Base-by-base conservation (phyloP, 192 early-diverging fungal species). In the Coemansia sp. region DNA sequence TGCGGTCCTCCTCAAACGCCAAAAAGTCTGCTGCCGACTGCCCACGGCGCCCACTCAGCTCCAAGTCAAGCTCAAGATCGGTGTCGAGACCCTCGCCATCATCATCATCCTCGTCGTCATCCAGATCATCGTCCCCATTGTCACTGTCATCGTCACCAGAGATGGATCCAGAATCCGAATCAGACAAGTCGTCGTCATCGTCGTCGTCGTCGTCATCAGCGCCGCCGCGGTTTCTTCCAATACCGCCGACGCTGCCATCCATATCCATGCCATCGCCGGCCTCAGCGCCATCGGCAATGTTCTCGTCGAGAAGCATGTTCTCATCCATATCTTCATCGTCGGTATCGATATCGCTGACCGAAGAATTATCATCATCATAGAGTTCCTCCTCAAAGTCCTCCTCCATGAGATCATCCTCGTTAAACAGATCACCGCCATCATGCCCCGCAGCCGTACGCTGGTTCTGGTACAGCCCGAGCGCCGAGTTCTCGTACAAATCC, bases 311-410 rank as follows among this genome's bases (percentile, higher is more conserved):
- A 46, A 77, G 61, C 59, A 83, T 68, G 19, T 70, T 76, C 68
- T 61, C 89, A 79, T 61, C 84, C 80, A 67, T 93, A 87, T 51
- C 88, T 87, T 60, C 89, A 21, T 94, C 90, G 38, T 94, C 89
- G 17, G 87, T 89, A 48, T 88, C 86, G 11, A 95, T 87, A 64
- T 94, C 93, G 41, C 85, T 86, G 57, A 70, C 68, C 3, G 80
- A 80, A 51, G 86, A 84, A 67, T 88, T 89, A 60, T 80, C 84
- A 21, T 88, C 85, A n/a, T 84, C 82, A 53, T 80, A 82, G 32
- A 84, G 76, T 4, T 87, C 86, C 58, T 86, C 85, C 4, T 77
- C 78, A 67, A 74, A 76, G 53, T 75, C 74, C 41, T 76, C 77
- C 60, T 79, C 82, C 76, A 84, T 84, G 17, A 79, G 21, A 2